Conservation (phyloP, 2,329 filamentous ascomycete genomes). For the Myriosclerotinia curreyana region DNA sequence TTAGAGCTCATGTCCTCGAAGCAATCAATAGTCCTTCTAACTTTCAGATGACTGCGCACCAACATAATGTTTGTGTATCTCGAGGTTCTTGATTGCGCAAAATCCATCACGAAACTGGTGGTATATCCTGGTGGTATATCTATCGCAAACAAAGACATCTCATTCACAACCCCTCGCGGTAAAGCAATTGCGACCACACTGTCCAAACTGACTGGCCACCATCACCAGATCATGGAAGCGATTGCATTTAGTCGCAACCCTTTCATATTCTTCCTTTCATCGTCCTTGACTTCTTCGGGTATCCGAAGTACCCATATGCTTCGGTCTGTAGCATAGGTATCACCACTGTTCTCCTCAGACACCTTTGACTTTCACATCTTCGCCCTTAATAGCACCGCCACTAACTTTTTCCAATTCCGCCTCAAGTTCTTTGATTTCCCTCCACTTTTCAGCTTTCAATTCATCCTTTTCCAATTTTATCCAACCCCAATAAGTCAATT, state of each 20-base stretch:
- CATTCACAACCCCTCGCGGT: not conserved
- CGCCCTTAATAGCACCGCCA: slow-evolving; percentile 16
- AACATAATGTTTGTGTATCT: not conserved
- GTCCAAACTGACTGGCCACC: not conserved
- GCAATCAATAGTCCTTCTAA: not conserved
- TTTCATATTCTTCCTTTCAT: not conserved
- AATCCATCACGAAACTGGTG: not conserved
- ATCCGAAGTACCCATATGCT: not conserved
- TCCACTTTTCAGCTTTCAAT: slow-evolving; percentile 52
- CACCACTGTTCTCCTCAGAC: not conserved
- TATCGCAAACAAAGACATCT: not conserved
- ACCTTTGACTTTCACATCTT: slow-evolving; percentile 19
- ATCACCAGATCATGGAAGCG: not conserved
- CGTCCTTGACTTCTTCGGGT: not conserved
- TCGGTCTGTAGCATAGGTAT: not conserved
- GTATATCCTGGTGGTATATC: too few relatives aligned
- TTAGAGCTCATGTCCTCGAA: not conserved
- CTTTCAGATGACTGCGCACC: not conserved
- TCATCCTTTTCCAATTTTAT: slow-evolving; percentile 71
- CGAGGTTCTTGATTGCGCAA: not conserved
- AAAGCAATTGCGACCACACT: not conserved
- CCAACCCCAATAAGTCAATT: slow-evolving; percentile 74
- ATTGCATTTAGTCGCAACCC: too few relatives aligned
- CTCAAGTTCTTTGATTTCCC: slow-evolving; percentile 20
- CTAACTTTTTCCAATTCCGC: slow-evolving; percentile 16